A percentile compares a stretch with the other conserved stretches of the same genome.
Conservation (phyloP, 2,329 filamentous ascomycete species). For the Metarhizium robertsii region DNA sequence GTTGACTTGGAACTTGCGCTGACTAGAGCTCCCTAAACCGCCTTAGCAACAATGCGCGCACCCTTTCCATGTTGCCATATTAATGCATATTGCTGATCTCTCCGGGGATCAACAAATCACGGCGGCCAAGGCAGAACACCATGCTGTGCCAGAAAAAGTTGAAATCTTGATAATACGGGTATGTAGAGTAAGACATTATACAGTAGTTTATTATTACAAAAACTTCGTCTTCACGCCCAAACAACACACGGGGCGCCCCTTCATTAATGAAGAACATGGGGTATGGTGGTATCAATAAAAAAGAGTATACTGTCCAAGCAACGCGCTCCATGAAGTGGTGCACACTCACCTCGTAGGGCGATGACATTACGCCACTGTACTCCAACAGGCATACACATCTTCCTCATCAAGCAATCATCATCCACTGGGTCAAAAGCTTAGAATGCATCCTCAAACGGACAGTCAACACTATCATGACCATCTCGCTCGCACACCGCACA, state of each 20-base stretch:
- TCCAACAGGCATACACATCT: not conserved
- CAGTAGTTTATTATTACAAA: constrained; percentile 11
- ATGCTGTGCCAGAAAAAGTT: not conserved
- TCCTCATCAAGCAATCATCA: not conserved
- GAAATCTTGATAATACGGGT: not conserved
- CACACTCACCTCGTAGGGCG: constrained; percentile 8
- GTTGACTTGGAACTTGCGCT: too few species aligned
- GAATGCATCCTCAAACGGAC: constrained; percentile 79
- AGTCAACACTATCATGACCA: constrained; percentile 92
- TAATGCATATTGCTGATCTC: too few species aligned
- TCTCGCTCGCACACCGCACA: constrained; percentile 94
- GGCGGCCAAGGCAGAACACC: too few species aligned
- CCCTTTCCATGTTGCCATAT: too few species aligned
- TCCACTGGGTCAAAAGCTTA: constrained; percentile 16
- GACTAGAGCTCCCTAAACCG: too few species aligned
- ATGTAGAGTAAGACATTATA: not conserved
- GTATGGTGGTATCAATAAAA: constrained; percentile 26
- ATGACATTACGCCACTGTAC: constrained; percentile 11
- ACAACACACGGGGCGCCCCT: constrained; percentile 6
- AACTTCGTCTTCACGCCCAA: constrained; percentile 3
- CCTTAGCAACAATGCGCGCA: not conserved
- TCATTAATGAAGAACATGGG: constrained; percentile 13
- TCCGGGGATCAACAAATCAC: too few species aligned
- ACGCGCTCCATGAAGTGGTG: constrained; percentile 13
- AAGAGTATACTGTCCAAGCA: constrained; percentile 17